phyloP scores from a whole-genome alignment of 2,329 filamentous ascomycete species.

The Tolypocladium guangdongense region DNA sequence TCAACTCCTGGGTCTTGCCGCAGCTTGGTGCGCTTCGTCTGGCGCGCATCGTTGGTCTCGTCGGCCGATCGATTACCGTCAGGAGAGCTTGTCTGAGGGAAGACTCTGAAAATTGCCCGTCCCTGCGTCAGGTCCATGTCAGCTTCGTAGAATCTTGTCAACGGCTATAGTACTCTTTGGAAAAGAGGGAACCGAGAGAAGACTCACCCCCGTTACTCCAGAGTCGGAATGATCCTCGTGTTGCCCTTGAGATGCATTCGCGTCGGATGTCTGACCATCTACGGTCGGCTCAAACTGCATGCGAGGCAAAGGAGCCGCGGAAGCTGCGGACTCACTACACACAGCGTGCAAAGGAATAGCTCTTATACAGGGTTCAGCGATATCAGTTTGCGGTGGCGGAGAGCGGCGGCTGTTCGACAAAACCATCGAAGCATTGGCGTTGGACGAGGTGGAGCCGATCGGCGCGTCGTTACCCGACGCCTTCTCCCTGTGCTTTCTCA shows the following conservation, averaged over 20 bases:
- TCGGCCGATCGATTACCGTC: not conserved
- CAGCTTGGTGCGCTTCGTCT: not conserved
- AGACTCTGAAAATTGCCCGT: not conserved
- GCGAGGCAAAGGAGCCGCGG: not conserved
- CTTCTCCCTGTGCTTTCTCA: not conserved
- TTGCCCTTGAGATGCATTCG: not conserved
- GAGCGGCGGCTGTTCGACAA: not conserved
- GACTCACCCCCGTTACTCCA: not conserved
- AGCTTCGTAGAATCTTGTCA: not conserved
- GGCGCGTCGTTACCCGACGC: not conserved
- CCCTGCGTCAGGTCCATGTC: not conserved
- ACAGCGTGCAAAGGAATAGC: not conserved
- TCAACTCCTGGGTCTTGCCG: not conserved
- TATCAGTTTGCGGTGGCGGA: not conserved
- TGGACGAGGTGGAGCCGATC: not conserved
- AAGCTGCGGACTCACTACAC: too few species aligned
- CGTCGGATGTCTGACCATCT: not conserved
- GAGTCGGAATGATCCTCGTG: not conserved
- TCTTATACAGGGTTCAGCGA: not conserved
- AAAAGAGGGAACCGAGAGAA: too few species aligned
- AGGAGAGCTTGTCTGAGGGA: not conserved
- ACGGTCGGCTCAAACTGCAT: not conserved
- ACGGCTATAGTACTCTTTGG: not conserved
- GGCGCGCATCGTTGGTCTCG: not conserved
- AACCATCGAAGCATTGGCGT: not conserved